These are phyloP conservation scores for Plenodomus tracheiphilus DNA, from an alignment of 2,329 filamentous ascomycete species.

Conservation along the genomic window DNA sequence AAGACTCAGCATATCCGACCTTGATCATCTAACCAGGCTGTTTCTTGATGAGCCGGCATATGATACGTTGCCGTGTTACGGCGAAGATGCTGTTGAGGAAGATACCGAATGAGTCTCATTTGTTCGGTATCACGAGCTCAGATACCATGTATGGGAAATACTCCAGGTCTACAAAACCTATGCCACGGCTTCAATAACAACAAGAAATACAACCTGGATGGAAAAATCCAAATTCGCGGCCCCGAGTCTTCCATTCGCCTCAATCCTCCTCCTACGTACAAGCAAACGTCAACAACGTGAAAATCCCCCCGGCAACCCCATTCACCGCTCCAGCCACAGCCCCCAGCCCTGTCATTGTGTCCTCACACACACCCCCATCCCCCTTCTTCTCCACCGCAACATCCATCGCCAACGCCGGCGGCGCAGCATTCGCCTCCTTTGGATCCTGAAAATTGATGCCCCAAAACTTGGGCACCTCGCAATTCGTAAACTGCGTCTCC, in stretches of 20 bases:
- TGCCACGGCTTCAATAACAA: no score
- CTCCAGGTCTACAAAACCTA: no score
- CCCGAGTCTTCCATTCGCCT: neutral
- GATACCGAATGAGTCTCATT: no score
- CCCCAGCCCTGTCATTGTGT: conserved; percentile 3
- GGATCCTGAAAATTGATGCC: conserved; percentile 11
- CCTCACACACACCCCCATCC: conserved; percentile 1
- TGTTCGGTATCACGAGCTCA: no score
- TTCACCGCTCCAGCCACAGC: conserved; percentile 11
- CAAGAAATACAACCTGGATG: no score
- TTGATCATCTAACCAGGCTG: no score
- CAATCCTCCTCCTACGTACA: conserved; percentile 1
- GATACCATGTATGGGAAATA: no score
- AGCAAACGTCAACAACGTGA: conserved; percentile 12
- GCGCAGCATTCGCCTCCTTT: conserved; percentile 2
- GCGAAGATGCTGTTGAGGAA: no score
- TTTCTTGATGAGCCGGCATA: no score
- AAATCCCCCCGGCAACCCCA: conserved; percentile 9
- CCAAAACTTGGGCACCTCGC: conserved; percentile 15
- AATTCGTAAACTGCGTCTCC: conserved; percentile 11
- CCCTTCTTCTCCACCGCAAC: conserved; percentile 2
- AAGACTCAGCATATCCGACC: no score
- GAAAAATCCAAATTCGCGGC: neutral
- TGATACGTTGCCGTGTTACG: no score
- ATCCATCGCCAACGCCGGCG: conserved; percentile 4